A percentile compares a stretch with the other conserved stretches of the same genome.
Conservation (phyloP, 208 protist genomes). For the Polymyxa betae region DNA sequence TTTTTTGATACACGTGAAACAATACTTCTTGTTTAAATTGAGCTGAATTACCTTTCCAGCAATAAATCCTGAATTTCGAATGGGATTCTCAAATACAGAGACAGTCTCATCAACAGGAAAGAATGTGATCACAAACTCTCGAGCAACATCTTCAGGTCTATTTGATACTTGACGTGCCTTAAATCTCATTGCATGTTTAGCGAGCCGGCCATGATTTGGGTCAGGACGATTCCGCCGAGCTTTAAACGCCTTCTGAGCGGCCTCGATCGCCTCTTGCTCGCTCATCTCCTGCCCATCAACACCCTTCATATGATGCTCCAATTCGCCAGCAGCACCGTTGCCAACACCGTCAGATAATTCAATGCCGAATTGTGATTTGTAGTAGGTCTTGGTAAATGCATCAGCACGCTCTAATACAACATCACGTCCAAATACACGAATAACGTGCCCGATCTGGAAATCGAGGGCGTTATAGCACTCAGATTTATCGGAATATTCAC, state of each 20-base stretch:
- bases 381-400: constrained; percentile 6
- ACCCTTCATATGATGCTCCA: constrained; percentile 11
- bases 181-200: constrained; percentile 56
- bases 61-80: constrained; percentile 63
- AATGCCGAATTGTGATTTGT: constrained; percentile 1
- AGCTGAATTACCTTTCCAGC: constrained; percentile 54
- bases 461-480: constrained; percentile 58
- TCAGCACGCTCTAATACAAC: neutral
- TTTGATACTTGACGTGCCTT: constrained; percentile 35
- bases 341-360: neutral
- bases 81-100: constrained; percentile 58
- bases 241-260: constrained; percentile 54
- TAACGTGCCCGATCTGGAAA: constrained; percentile 9
- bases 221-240: constrained; percentile 34
- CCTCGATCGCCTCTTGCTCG: constrained; percentile 51
- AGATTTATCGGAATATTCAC: neutral
- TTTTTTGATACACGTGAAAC: no score
- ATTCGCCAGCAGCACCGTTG: neutral
- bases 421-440: constrained; percentile 5
- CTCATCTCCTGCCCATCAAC: neutral
- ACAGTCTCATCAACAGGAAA: constrained; percentile 60
- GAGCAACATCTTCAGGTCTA: constrained; percentile 52
- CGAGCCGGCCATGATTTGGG: neutral
- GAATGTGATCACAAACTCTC: constrained; percentile 63
- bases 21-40: neutral